These are phyloP conservation scores for Coemansia sp. DNA, from an alignment of 192 early-diverging fungal genomes.

Conservation along the genomic window DNA sequence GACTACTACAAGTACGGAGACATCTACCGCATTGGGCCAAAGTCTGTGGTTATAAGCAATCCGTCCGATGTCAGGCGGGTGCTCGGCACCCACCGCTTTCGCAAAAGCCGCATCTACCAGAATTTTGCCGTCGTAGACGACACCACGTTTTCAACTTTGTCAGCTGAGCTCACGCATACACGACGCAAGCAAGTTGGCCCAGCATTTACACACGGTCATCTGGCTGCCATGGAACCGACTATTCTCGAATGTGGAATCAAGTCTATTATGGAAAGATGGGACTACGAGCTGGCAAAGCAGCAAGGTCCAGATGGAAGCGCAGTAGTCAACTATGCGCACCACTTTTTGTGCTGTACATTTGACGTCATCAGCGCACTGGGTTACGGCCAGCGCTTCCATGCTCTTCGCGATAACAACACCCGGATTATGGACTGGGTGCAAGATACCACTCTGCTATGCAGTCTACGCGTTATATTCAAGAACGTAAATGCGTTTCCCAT, in stretches of 20 bases:
- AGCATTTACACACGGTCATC: conserved; percentile 23
- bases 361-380: conserved; percentile 37
- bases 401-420: conserved; percentile 20
- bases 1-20: conserved; percentile 39
- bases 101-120: conserved; percentile 30
- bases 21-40: conserved; percentile 28
- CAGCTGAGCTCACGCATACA: conserved; percentile 17
- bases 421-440: conserved; percentile 26
- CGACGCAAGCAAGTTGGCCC: conserved; percentile 29
- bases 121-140: conserved; percentile 14
- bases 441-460: conserved; percentile 11
- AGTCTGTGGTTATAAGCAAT: conserved; percentile 26
- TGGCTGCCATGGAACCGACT: conserved; percentile 30
- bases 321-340: conserved; percentile 18
- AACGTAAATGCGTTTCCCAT: conserved; percentile 12
- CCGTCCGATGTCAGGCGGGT: conserved; percentile 23
- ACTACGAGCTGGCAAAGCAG: conserved; percentile 1
- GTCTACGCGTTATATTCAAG: conserved; percentile 3
- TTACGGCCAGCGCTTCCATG: conserved; percentile 36
- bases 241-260: conserved; percentile 30
- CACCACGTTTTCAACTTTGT: conserved; percentile 25
- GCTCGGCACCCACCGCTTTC: conserved; percentile 20
- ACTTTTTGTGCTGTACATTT: conserved; percentile 27
- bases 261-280: conserved; percentile 30
- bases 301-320: background rate